A percentile compares a stretch with the other conserved stretches of the same genome.
phyloP scores from a whole-genome alignment of 2,329 filamentous ascomycete species.

The Coniochaeta sp. region DNA sequence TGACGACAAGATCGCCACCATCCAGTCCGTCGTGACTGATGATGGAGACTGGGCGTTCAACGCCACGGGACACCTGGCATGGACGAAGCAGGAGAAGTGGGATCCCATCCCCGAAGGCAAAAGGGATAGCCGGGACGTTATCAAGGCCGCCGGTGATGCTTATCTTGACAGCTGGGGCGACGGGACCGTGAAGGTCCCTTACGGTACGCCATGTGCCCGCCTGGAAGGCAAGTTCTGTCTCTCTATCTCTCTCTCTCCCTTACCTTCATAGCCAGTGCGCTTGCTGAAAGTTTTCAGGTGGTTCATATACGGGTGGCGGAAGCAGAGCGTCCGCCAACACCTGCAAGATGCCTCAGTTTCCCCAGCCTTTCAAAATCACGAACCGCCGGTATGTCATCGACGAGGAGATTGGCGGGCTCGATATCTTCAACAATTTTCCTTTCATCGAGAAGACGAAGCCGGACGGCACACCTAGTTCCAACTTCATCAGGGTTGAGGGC shows the following conservation, averaged over 20 bases:
- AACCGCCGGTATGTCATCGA: constrained; percentile 21
- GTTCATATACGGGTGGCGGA: constrained; percentile 15
- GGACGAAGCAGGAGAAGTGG: constrained; percentile 20
- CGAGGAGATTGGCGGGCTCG: constrained; percentile 18
- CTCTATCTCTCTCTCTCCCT: no score
- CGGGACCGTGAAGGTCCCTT: constrained; percentile 16
- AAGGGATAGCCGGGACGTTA: constrained; percentile 17
- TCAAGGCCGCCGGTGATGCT: constrained; percentile 20
- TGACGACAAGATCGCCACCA: constrained; percentile 13
- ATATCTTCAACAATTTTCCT: constrained; percentile 20
- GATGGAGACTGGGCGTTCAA: constrained; percentile 22
- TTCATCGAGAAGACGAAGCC: constrained; percentile 15
- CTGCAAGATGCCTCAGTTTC: constrained; percentile 16
- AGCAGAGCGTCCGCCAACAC: constrained; percentile 5
- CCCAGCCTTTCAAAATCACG: constrained; percentile 18
- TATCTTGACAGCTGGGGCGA: constrained; percentile 21
- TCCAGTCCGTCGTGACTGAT: constrained; percentile 22
- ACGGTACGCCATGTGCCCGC: constrained; percentile 18
- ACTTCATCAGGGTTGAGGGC: constrained; percentile 12
- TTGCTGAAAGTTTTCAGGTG: constrained; percentile 5
- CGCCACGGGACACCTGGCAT: constrained; percentile 18
- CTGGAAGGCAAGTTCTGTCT: constrained; percentile 19
- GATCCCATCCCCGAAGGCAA: constrained; percentile 18
- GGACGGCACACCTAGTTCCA: constrained; percentile 12
- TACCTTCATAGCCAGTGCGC: no score